phyloP scores from a whole-genome alignment of 345 rosid genomes.

The Eucalyptus leucophloia region DNA sequence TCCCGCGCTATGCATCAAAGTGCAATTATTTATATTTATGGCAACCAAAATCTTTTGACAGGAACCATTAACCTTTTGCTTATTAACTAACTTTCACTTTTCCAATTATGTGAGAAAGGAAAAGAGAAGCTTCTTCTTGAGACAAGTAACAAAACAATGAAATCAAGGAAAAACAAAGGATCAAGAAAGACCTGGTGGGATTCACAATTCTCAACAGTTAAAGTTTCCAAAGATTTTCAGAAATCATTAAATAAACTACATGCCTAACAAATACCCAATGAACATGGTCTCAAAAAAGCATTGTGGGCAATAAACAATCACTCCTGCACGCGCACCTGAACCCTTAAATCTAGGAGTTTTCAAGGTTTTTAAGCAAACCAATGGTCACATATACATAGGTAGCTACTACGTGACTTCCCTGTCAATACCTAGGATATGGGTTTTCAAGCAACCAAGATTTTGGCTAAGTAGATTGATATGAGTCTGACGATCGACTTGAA shows the following conservation, averaged over 20 bases:
- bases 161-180: neutral
- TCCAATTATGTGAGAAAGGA: neutral
- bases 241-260: neutral
- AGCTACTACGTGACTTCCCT: neutral
- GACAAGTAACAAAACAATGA: neutral
- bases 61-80: neutral
- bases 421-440: neutral
- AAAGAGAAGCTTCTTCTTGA: neutral
- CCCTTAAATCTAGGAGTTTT: neutral
- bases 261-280: neutral
- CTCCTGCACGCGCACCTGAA: rapidly evolving
- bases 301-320: neutral
- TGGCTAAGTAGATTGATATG: neutral
- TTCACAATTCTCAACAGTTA: neutral
- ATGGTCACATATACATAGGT: neutral
- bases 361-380: neutral
- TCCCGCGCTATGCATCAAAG: neutral
- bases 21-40: neutral
- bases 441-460: neutral
- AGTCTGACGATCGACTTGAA: neutral
- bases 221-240: neutral
- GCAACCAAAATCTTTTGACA: neutral
- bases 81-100: neutral
- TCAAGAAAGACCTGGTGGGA: neutral
- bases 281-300: neutral